Evolutionary conservation across 192 early-diverging fungal species (phyloP).

Genomic region (Mortierella alpina): DNA sequence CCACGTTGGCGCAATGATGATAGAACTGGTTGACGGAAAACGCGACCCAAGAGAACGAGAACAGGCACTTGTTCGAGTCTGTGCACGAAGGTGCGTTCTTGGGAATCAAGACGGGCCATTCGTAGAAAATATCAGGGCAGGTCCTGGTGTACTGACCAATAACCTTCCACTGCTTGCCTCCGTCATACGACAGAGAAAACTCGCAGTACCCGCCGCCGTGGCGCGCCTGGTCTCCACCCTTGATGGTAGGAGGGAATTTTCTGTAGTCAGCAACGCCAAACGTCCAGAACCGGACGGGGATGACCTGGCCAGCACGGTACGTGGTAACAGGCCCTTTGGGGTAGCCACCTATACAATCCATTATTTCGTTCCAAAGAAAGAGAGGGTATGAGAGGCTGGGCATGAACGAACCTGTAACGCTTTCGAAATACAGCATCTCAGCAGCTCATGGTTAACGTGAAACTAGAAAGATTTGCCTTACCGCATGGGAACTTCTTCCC

Average conservation of each 20-base stretch:
- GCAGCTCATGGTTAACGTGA: not conserved
- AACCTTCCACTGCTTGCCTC: conserved; percentile 60
- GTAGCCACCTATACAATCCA: conserved; percentile 13
- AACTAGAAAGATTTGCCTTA: not conserved
- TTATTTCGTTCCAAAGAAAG: not conserved
- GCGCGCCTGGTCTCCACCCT: conserved; percentile 49
- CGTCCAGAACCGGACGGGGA: conserved; percentile 58
- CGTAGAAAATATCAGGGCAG: conserved; percentile 42
- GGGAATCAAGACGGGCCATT: conserved; percentile 42
- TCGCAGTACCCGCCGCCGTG: conserved; percentile 74
- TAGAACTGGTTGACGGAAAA: conserved; percentile 76
- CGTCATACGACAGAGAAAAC: conserved; percentile 70
- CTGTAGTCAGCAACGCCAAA: conserved; percentile 11
- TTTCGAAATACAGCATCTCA: not conserved
- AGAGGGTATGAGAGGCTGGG: not conserved
- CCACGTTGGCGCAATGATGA: conserved; percentile 77
- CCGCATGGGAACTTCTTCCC: conserved; percentile 31
- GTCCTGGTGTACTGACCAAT: conserved; percentile 42
- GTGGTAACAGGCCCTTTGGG: conserved; percentile 37
- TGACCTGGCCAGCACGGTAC: conserved; percentile 58
- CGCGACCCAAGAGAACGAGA: conserved; percentile 74
- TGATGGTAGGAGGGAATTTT: conserved; percentile 21
- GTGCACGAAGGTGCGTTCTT: conserved; percentile 37
- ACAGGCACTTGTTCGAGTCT: conserved; percentile 38
- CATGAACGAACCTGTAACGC: not conserved